A percentile compares a stretch with the other conserved stretches of the same genome.
Conservation (phyloP, 371 early-diverging fungal species). For the Basidiobolus heterosporus region DNA sequence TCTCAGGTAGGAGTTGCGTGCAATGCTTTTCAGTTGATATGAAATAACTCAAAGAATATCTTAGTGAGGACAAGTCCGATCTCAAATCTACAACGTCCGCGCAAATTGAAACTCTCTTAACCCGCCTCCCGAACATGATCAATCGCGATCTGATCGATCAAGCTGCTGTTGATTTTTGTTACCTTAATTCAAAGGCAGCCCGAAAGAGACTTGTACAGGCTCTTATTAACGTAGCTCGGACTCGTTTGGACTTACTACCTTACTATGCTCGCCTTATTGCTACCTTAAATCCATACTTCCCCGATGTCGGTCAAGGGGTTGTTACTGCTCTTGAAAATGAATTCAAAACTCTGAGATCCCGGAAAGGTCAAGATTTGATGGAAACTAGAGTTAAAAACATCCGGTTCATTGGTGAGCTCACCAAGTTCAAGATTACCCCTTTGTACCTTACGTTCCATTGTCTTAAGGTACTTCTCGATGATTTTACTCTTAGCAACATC, state of each 20-base stretch:
- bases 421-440: slow-evolving; percentile 79
- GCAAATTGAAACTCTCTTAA: slow-evolving; percentile 48
- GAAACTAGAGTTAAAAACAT: slow-evolving; percentile 71
- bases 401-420: slow-evolving; percentile 74
- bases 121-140: slow-evolving; percentile 55
- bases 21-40: not conserved
- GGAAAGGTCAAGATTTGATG: slow-evolving; percentile 45
- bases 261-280: slow-evolving; percentile 83
- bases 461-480: slow-evolving; percentile 66
- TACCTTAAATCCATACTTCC: slow-evolving; percentile 63
- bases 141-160: slow-evolving; percentile 78
- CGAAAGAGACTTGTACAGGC: slow-evolving; percentile 56
- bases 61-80: slow-evolving; percentile 3
- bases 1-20: slow-evolving; percentile 7
- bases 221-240: slow-evolving; percentile 60
- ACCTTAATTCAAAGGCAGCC: slow-evolving; percentile 60
- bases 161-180: slow-evolving; percentile 84
- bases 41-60: slow-evolving; percentile 5
- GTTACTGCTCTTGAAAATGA: slow-evolving; percentile 48
- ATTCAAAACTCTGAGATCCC: slow-evolving; percentile 49
- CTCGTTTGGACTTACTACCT: slow-evolving; percentile 72
- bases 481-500: slow-evolving; percentile 62
- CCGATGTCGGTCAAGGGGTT: slow-evolving; percentile 61
- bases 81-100: slow-evolving; percentile 23
- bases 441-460: slow-evolving; percentile 62